Evolutionary conservation across 2,329 filamentous ascomycete species (phyloP), one percentile per base, ranked within the genome.

Genomic region (Alternaria ethzedia): DNA sequence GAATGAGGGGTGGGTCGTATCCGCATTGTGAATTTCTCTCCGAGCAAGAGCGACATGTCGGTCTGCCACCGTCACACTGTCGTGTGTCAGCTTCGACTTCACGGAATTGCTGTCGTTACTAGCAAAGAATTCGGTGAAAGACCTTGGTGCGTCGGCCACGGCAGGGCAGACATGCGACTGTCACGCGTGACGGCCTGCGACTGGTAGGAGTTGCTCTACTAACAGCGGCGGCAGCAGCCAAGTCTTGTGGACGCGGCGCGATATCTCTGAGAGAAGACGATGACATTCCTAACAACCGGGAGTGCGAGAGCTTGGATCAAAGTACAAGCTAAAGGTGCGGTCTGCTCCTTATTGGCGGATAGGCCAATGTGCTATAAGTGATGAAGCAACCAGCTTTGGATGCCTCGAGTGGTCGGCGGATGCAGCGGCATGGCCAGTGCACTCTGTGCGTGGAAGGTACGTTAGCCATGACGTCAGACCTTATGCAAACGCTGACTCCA

Each of bases 31-130:
- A 52, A 13, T 57, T 17, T 30, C 47, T 50, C 21, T 41, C 32
- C 2, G 13, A n/a, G 54, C 64, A 66, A n/a, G 57, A 21, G 51
- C 45, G 50, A 45, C 64, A 66, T 20, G 26, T 41, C 26, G 61
- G 64, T 46, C 54, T 57, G 21, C n/a, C 55, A 4, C 64, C 64
- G 17, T 64, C 58, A 28, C 64, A 64, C 61, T 67, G 44, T 25
- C 5, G 12, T 44, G 15, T 17, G 43, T 60, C 46, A 63, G 60
- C 41, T 23, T 32, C 0, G 20, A 13, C 15, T 51, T 15, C 15
- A 23, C 8, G 26, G 3, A 36, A 15, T 11, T 20, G 7, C 23
- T 50, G 7, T 15, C 30, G n/a, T 9, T 20, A n/a, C 17, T 20
- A 17, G 10, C 6, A 49, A 25, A 36, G 30, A 26, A 26, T 30